Percentiles rank a stretch among this genome's conserved stretches.
Evolutionary conservation across 495 filamentous ascomycete species (phyloP).

Genomic region (Lasiosphaeriaceae sp.): DNA sequence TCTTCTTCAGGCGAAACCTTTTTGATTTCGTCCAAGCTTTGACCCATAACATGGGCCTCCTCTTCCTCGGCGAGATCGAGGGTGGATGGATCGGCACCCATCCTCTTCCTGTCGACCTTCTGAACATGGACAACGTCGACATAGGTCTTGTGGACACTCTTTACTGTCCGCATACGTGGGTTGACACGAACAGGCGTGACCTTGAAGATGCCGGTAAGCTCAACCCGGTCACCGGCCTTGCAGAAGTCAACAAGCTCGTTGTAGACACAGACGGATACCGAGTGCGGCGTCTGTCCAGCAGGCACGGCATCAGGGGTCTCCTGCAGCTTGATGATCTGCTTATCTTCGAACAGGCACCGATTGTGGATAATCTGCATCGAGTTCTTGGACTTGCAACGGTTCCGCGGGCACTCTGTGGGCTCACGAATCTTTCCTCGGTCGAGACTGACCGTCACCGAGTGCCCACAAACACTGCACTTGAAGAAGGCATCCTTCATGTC

Average conservation of each 20-base stretch:
- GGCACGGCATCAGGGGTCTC: slow-evolving; percentile 94
- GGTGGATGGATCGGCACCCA: slow-evolving; percentile 88
- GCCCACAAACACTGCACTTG: slow-evolving; percentile 86
- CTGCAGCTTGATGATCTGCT: slow-evolving; percentile 98
- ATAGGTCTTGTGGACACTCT: slow-evolving; percentile 95
- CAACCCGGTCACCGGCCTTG: slow-evolving; percentile 94
- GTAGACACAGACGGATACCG: slow-evolving; percentile 92
- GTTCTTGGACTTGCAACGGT: slow-evolving; percentile 79
- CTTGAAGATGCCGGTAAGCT: slow-evolving; percentile 95
- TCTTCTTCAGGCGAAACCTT: slow-evolving; percentile 89
- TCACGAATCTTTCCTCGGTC: slow-evolving; percentile 96
- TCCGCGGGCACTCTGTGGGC: slow-evolving; percentile 82
- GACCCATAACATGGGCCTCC: slow-evolving; percentile 74
- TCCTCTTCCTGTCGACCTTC: slow-evolving; percentile 89
- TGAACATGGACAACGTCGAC: slow-evolving; percentile 93
- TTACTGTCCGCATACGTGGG: slow-evolving; percentile 85
- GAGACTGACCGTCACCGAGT: slow-evolving; percentile 83
- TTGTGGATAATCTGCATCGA: slow-evolving; percentile 99
- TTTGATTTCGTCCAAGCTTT: slow-evolving; percentile 73
- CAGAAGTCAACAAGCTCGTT: slow-evolving; percentile 96
- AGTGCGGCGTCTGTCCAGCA: slow-evolving; percentile 96
- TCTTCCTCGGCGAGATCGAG: slow-evolving; percentile 59
- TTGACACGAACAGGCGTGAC: slow-evolving; percentile 94
- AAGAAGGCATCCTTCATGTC: slow-evolving; percentile 97
- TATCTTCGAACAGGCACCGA: slow-evolving; percentile 89